Base-by-base conservation (phyloP, 345 rosid genomes). In the Adansonia digitata region DNA sequence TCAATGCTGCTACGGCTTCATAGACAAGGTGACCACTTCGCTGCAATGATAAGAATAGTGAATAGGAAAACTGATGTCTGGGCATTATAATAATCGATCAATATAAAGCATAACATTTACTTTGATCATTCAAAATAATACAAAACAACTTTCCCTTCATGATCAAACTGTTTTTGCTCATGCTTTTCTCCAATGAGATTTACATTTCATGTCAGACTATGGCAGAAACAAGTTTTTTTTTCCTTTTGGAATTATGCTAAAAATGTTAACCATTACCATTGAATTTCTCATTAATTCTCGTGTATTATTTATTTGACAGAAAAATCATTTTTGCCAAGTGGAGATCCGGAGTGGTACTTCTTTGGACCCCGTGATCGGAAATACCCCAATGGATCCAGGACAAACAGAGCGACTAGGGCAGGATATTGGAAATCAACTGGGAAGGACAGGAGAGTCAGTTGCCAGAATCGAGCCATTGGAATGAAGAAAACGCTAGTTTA, bases 371-470 rank as follows among this genome's bases (percentile, higher is more conserved):
- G 98, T 26, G 98, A 94, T 70, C 84, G 98, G 67, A 94, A 94
- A 59, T 94, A 94, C 61, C 97, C 97, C 0, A 94, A 94, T 9
- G 96, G 98, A 48, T 94, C 88, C 75, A 84, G 98, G 73, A 94
- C 98, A 1, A 94, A 94, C 74, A 77, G 98, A 71, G 97, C 98
- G 24, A 94, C 97, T 0, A 83, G 89, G 69, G 94, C 92, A 0
- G 97, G 98, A 15, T 94, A 94, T 40, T 94, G 98, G 98, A 94
- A 94, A n/a, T 94, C 97, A 4, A 94, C 97, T 0, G 97, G 98
- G 11, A 94, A 94, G 78, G 98, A 94, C 75, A 55, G 97, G 64
- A 89, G 85, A 74, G 98, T 94, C 6, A 84, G 72, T 11, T 80
- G 75, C 71, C 97, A 92, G 69, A 90, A 79, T 55, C 84, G 90